Conservation (phyloP, 1,139 yeast genomes). For the Protomyces inundatus region DNA sequence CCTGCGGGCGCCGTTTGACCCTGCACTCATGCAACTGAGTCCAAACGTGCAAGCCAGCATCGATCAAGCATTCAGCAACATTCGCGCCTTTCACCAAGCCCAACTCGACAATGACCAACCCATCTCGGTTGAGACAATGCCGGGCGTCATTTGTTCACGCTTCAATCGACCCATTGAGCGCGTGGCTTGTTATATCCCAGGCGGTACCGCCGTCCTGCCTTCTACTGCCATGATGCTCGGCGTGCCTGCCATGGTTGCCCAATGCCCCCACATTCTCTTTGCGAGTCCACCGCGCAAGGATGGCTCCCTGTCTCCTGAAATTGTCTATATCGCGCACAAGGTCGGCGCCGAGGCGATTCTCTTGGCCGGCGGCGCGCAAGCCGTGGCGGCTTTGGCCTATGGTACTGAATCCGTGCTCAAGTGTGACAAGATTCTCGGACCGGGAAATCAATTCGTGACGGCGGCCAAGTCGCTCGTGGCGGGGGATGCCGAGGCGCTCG, state of each 20-base stretch:
- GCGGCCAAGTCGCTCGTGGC: conserved; percentile 98
- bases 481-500: conserved; percentile 89
- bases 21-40: conserved; percentile 65
- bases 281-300: conserved; percentile 98
- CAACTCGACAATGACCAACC: conserved; percentile 57
- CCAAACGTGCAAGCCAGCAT: conserved; percentile 78
- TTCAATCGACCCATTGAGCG: conserved; percentile 90
- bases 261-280: conserved; percentile 84
- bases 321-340: conserved; percentile 93
- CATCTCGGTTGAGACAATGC: conserved; percentile 83
- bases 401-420: conserved; percentile 90
- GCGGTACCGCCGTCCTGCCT: conserved; percentile 97
- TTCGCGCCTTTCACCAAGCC: conserved; percentile 87
- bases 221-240: conserved; percentile 98
- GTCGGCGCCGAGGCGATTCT: conserved; percentile 86
- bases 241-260: conserved; percentile 98
- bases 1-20: conserved; percentile 78
- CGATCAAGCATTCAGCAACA: conserved; percentile 82
- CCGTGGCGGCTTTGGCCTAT: conserved; percentile 96
- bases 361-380: conserved; percentile 99
- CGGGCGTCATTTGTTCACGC: conserved; percentile 90
- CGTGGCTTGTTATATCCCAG: conserved; percentile 95
- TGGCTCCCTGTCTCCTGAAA: conserved; percentile 93
- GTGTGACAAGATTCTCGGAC: conserved; percentile 95
- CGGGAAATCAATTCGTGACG: conserved; percentile 97